A percentile compares a stretch with the other conserved stretches of the same genome.
phyloP scores from a whole-genome alignment of 208 protist genomes.

The Strigomonas culicis region DNA sequence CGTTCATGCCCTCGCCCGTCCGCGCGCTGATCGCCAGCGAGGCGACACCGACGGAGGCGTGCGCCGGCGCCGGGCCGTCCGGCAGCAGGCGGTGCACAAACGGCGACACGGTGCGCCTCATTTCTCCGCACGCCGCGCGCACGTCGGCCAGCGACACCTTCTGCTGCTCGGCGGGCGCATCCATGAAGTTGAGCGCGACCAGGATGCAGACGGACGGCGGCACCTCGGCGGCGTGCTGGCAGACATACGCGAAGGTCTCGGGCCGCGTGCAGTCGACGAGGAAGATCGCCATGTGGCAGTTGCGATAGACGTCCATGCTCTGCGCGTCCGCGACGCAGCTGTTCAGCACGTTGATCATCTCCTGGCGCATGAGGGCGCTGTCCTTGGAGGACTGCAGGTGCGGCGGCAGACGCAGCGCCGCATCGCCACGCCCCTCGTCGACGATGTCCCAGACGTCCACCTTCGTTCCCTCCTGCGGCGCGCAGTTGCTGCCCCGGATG shows the following conservation, averaged over 20 bases:
- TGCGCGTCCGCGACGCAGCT: slow-evolving; percentile 29
- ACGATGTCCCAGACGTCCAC: slow-evolving; percentile 82
- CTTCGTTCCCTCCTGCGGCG: slow-evolving; percentile 49
- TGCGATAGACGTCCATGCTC: slow-evolving; percentile 54
- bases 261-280: slow-evolving; percentile 54
- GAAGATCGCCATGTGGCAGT: slow-evolving; percentile 62
- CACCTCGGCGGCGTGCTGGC: slow-evolving; percentile 45
- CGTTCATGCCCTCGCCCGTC: slow-evolving; percentile 41
- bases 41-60: slow-evolving; percentile 40
- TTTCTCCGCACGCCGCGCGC: slow-evolving; percentile 24
- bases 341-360: slow-evolving; percentile 3
- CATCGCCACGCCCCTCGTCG: slow-evolving; percentile 35
- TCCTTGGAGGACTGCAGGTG: slow-evolving; percentile 2
- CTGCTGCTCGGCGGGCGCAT: slow-evolving; percentile 21
- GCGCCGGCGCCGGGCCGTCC: slow-evolving; percentile 29
- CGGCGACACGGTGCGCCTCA: slow-evolving; percentile 40
- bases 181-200: slow-evolving; percentile 65
- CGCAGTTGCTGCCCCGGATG: slow-evolving; percentile 27
- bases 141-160: slow-evolving; percentile 43
- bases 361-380: slow-evolving; percentile 1
- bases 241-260: slow-evolving; percentile 61
- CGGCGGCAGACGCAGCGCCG: slow-evolving; percentile 10
- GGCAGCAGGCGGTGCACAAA: slow-evolving; percentile 42
- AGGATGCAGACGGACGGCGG: slow-evolving; percentile 54
- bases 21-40: slow-evolving; percentile 45